Evolutionary conservation across 2,329 filamentous ascomycete species (phyloP).

Genomic region (Byssothecium circinans): DNA sequence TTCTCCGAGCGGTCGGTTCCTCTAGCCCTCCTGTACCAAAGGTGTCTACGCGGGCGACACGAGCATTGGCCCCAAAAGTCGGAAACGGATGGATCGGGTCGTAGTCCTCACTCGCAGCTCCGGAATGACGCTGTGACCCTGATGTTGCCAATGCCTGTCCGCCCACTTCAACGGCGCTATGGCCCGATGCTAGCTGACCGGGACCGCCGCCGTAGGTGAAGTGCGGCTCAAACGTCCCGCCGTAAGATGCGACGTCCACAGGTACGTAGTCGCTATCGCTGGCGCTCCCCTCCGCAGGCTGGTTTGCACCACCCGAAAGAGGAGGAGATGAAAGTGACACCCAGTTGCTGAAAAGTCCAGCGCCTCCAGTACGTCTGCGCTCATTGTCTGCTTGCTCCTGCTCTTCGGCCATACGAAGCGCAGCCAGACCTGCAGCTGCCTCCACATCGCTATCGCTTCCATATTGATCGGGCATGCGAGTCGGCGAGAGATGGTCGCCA

Average conservation of each 20-base stretch:
- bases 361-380: conserved; percentile 61
- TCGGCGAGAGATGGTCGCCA: conserved; percentile 49
- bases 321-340: conserved; percentile 46
- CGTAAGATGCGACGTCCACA: conserved; percentile 74
- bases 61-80: conserved; percentile 61
- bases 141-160: conserved; percentile 48
- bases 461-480: conserved; percentile 30
- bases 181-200: conserved; percentile 41
- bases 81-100: conserved; percentile 61
- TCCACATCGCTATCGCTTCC: conserved; percentile 77
- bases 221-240: conserved; percentile 68
- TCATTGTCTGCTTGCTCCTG: conserved; percentile 65
- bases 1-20: conserved; percentile 68
- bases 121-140: conserved; percentile 50
- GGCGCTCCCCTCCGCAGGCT: conserved; percentile 24
- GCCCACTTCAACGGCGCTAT: conserved; percentile 30
- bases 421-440: conserved; percentile 78
- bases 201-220: conserved; percentile 63
- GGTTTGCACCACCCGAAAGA: conserved; percentile 35
- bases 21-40: conserved; percentile 87
- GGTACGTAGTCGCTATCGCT: conserved; percentile 71
- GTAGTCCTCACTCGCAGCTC: conserved; percentile 46
- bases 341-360: conserved; percentile 56
- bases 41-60: conserved; percentile 83
- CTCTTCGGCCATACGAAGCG: conserved; percentile 81